Base-by-base conservation (phyloP, 257 asterid species). In the Anisodus acutangulus region DNA sequence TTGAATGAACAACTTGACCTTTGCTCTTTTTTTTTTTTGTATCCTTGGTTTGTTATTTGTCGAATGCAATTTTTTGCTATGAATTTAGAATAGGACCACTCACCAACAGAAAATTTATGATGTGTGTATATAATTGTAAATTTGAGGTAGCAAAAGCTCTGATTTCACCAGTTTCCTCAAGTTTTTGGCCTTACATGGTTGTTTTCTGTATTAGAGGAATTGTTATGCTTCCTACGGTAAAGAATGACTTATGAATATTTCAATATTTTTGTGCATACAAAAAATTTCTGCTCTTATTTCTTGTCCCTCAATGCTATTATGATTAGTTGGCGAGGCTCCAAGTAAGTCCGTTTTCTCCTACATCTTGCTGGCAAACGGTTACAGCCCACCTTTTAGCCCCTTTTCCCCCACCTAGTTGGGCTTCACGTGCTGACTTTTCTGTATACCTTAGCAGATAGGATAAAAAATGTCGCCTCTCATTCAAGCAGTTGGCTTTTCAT, bases 101-200 rank as follows among this genome's bases (percentile, higher is more conserved):
- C 81, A 55, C 22, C 9, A 71, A 83, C 31, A 31, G 64, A 78
- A 78, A 3, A 53, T 1, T 53, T 78, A 78, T 53, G 82, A 26
- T 53, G 49, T 78, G 80, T 70, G 80, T 70, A 83, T 87, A 88
- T 82, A 82, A 4, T 82, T 87, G 93, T 90, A 90, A 83, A 91
- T 87, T 83, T 85, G 87, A 83, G 58, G 84, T 80, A 80, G 64
- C 53, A n/a, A 71, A 84, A 63, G 26, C 49, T 78, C 82, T 53
- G 26, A 78, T 53, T 31, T 78, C 15, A 47, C 49, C 31, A 80
- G 58, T 87, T 87, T 57, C 53, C 45, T 80, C 39, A 53, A 13
- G 16, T 84, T 69, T 39, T 68, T 78, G 49, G 26, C 49, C 26
- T 51, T 78, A 26, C 49, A 78, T 53, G 47, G 4, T 76, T 26